Base-by-base conservation (phyloP, 2,329 filamentous ascomycete genomes). In the Coleophoma cylindrospora region DNA sequence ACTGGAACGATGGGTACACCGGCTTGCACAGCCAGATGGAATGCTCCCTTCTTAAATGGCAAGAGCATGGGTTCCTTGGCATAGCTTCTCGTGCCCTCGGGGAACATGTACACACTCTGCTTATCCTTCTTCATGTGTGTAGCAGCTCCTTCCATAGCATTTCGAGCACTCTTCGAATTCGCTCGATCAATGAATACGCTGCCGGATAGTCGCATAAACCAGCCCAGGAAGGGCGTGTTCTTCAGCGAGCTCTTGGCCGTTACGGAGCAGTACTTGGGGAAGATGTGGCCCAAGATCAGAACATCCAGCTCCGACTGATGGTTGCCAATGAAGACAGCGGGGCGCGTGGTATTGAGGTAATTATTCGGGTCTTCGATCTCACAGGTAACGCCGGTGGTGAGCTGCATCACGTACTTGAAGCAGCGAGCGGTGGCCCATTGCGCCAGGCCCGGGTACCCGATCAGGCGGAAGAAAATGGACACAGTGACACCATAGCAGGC, bases 41-140 rank as follows among this genome's bases (percentile, higher is more conserved):
- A 99, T 43, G 92, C 94, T 52, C 94, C 94, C 76, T 99, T 99
- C 74, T 99, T 99, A 78, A 97, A 99, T n/a, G 91, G 89, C 49
- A 97, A 75, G 61, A 99, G 72, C 52, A 79, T 81, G 2, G 94
- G 88, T 49, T 91, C 84, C 61, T 86, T 82, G 50, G 87, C 79
- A 72, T 97, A 96, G 67, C 89, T 95, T 58, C 94, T 81, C 1
- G 94, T 99, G 46, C 94, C 94, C 73, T 99, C 94, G 52, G 88
- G 87, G 69, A 92, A 92, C 72, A 92, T 90, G 73, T 84, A 92
- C 60, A 92, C 88, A 68, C 80, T 88, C 74, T 91, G 87, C 56
- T 74, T 77, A 62, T 86, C 77, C 47, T 71, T 71, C 61, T 77
- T 80, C 73, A 99, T 99, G 67, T 91, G 86, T 43, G 79, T 70